Evolutionary conservation across 2,329 filamentous ascomycete genomes (phyloP), one percentile per base, ranked within the genome.

Genomic region (Hyphodiscus sp.): DNA sequence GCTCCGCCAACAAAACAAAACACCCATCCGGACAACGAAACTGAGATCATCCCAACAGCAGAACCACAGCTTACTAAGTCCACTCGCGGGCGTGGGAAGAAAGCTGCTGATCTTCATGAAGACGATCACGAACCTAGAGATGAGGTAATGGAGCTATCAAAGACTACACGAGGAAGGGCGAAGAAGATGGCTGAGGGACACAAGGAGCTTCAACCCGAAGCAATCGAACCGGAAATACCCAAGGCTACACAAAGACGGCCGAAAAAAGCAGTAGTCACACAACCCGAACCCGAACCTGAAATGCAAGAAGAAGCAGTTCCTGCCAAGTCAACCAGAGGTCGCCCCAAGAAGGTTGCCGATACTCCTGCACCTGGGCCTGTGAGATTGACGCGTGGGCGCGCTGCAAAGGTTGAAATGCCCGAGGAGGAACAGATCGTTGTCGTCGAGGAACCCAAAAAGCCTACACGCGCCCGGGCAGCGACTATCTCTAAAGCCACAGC

Each of bases 1-100:
- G 58, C 56, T 47, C 57, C 65, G 30, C 56, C 66, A n/a, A 68
- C 68, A 26, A 80, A 80, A 65, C 70, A 82, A 58, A 85, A 84
- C 70, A 75, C 74, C 30, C 73, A 77, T 54, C 65, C 74, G 15
- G 79, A 83, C 68, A 53, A 57, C 47, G 74, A 69, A 51, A 60
- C 68, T 47, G 58, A 65, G 43, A 51, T 56, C 26, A 49, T 47
- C 5, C 42, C 54, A 2, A 29, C 11, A 16, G 49, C n/a, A 50
- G 58, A 63, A 60, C 60, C 61, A 63, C 59, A 64, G 57, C 67
- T 42, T 19, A 49, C 68, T 53, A 73, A 72, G 59, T 65, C 71
- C 29, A 68, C 70, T 16, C 72, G 80, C 46, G 75, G 74, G 33
- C 69, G 75, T 29, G 69, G 75, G 1, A 76, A 71, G 63, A 82